A percentile compares a stretch with the other conserved stretches of the same genome.
phyloP scores from a whole-genome alignment of 2,329 filamentous ascomycete genomes.

The Lachnum nothofagi region DNA sequence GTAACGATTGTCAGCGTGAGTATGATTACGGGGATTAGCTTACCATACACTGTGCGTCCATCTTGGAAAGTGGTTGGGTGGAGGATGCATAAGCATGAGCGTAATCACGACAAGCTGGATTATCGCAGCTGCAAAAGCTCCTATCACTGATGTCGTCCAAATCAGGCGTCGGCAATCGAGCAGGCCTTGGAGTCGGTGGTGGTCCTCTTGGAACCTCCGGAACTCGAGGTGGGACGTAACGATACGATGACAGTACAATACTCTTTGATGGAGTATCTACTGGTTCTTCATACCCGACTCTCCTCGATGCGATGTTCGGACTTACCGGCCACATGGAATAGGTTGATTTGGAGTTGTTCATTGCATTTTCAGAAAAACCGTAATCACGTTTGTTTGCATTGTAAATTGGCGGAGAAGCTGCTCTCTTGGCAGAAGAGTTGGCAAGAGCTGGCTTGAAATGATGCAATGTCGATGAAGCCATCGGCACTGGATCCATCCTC shows the following conservation, averaged over 20 bases:
- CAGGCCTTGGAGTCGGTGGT: slow-evolving; percentile 9
- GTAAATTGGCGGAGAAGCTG: not conserved
- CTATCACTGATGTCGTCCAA: slow-evolving; percentile 8
- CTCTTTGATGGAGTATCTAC: slow-evolving; percentile 4
- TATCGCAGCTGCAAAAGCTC: slow-evolving; percentile 6
- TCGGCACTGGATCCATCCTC: not conserved
- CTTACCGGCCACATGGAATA: not conserved
- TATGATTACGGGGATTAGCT: not conserved
- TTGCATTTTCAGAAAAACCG: not conserved
- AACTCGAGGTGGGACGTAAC: not conserved
- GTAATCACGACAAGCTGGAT: not conserved
- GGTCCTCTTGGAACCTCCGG: slow-evolving; percentile 4
- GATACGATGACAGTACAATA: not conserved
- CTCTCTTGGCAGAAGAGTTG: not conserved
- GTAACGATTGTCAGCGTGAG: slow-evolving; percentile 1
- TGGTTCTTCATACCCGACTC: not conserved
- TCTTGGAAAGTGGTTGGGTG: not conserved
- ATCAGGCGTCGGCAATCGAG: slow-evolving; percentile 7
- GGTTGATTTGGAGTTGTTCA: not conserved
- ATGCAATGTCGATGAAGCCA: not conserved
- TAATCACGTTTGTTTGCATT: not conserved
- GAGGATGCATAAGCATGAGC: not conserved
- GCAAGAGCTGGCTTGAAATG: not conserved
- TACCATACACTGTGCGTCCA: slow-evolving; percentile 4
- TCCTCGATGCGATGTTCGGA: not conserved